Conservation (phyloP, 495 filamentous ascomycete genomes). For the Terfezia claveryi region DNA sequence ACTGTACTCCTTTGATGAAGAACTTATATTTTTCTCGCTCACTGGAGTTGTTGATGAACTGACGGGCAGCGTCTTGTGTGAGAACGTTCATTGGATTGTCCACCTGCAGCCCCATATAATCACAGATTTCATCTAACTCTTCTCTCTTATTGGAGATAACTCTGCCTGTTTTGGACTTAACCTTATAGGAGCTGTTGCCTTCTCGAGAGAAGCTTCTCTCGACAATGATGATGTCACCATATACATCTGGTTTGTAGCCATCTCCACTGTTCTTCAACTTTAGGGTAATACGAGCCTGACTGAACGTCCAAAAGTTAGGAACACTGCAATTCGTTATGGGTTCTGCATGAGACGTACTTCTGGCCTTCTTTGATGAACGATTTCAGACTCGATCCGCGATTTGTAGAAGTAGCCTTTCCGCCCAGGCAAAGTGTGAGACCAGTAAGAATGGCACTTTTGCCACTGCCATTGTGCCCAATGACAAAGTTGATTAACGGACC, state of each 20-base stretch:
- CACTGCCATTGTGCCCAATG: constrained; percentile 90
- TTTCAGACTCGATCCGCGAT: constrained; percentile 77
- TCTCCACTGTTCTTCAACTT: constrained; percentile 79
- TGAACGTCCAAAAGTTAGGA: constrained; percentile 15
- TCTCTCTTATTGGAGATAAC: constrained; percentile 60
- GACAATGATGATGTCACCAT: constrained; percentile 66
- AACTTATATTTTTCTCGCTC: constrained; percentile 82
- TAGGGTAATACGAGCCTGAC: constrained; percentile 38
- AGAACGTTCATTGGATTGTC: constrained; percentile 97
- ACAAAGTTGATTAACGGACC: constrained; percentile 95
- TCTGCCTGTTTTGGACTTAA: constrained; percentile 51
- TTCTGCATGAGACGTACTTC: constrained; percentile 29
- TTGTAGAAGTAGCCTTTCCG: constrained; percentile 85
- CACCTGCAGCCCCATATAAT: constrained; percentile 80
- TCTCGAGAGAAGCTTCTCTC: constrained; percentile 66
- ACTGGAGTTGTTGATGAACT: constrained; percentile 72
- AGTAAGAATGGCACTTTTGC: constrained; percentile 95
- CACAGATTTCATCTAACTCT: constrained; percentile 82
- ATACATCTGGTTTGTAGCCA: constrained; percentile 62
- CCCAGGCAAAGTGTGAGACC: constrained; percentile 85
- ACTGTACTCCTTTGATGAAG: constrained; percentile 83
- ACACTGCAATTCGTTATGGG: constrained; percentile 9
- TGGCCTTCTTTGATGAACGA: constrained; percentile 78
- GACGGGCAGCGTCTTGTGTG: constrained; percentile 82
- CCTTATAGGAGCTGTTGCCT: constrained; percentile 64